Conservation (phyloP, 2,329 filamentous ascomycete genomes). For the Fusarium humuli region DNA sequence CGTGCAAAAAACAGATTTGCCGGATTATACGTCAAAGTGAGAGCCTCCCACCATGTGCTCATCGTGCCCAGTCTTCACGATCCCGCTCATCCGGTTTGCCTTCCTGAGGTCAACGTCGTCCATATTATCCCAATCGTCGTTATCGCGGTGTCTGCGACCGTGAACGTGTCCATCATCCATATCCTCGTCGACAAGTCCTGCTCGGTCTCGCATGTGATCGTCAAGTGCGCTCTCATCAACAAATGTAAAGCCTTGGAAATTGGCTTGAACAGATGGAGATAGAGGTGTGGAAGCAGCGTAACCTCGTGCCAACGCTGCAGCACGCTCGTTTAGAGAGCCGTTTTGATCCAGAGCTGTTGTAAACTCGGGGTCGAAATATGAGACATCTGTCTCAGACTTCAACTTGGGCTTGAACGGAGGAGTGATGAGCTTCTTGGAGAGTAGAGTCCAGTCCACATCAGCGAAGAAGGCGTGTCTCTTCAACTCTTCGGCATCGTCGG, state of each 20-base stretch:
- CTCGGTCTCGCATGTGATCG: constrained; percentile 75
- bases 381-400: constrained; percentile 94
- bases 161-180: constrained; percentile 68
- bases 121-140: constrained; percentile 69
- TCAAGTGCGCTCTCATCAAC: constrained; percentile 98
- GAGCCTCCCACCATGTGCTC: constrained; percentile 72
- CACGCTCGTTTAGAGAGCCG: constrained; percentile 89
- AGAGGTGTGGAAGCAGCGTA: constrained; percentile 91
- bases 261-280: constrained; percentile 95
- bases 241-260: constrained; percentile 98
- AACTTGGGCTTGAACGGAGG: constrained; percentile 98
- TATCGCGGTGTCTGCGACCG: constrained; percentile 53
- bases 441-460: constrained; percentile 91
- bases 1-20: constrained; percentile 29
- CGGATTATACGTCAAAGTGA: constrained; percentile 71
- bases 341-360: constrained; percentile 92
- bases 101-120: constrained; percentile 65
- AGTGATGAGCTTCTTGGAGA: constrained; percentile 90
- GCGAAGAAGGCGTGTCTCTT: constrained; percentile 95
- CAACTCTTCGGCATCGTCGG: constrained; percentile 90
- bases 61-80: constrained; percentile 69
- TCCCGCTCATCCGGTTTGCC: constrained; percentile 72
- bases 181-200: constrained; percentile 64
- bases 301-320: constrained; percentile 85
- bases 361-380: constrained; percentile 98